Percentiles rank a stretch among this genome's conserved stretches.
Evolutionary conservation across 345 rosid genomes (phyloP).

Genomic region (Acer negundo): DNA sequence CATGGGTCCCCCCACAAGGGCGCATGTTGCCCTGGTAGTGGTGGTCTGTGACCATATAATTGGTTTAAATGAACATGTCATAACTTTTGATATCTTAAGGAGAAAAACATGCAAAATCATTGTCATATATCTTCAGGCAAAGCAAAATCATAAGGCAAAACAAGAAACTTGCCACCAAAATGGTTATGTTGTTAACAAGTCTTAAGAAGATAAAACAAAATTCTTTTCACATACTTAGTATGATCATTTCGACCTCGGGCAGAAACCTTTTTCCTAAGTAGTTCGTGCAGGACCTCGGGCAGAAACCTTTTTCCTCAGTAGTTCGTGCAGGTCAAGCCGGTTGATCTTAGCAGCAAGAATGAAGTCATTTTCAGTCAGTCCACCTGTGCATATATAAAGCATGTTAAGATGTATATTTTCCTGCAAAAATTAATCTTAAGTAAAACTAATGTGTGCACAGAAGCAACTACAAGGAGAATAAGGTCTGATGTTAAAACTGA

Average conservation of each 20-base stretch:
- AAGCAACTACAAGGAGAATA: not conserved
- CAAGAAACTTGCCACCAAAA: not conserved
- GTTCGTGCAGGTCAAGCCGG: constrained; percentile 50
- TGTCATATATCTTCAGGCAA: not conserved
- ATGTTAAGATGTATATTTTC: not conserved
- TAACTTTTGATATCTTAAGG: not conserved
- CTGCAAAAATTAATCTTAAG: not conserved
- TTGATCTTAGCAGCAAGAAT: constrained; percentile 90
- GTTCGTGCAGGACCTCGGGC: constrained; percentile 27
- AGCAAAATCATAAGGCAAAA: not conserved
- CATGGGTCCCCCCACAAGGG: not conserved
- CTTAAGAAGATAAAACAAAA: not conserved
- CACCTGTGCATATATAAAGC: constrained; percentile 46
- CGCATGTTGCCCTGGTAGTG: not conserved
- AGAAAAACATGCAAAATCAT: not conserved
- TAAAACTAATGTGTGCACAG: not conserved
- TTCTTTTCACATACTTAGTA: not conserved
- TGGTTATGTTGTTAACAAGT: not conserved
- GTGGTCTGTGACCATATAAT: no score
- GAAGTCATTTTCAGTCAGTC: constrained; percentile 88
- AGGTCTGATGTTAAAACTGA: no score
- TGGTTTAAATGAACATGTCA: not conserved
- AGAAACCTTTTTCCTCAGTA: constrained; percentile 53
- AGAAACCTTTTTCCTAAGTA: constrained; percentile 51
- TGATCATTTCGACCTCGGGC: constrained; percentile 7